Base-by-base conservation (phyloP, 2,329 filamentous ascomycete species). In the Arthrinium phaeospermum region DNA sequence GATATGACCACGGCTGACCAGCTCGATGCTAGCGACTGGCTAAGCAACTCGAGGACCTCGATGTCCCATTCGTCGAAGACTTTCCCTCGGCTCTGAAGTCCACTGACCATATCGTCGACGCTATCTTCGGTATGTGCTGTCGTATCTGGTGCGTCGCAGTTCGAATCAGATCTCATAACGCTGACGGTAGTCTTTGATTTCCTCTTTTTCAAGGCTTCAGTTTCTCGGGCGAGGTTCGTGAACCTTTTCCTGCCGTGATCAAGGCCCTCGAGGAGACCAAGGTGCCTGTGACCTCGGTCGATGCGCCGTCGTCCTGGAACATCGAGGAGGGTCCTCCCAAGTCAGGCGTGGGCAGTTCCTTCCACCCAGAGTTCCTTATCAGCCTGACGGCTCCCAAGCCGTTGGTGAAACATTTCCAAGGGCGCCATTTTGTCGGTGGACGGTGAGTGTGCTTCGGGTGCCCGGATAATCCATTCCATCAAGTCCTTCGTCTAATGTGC, bases 361-460 rank as follows among this genome's bases (percentile, higher is more conserved):
- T 97, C 79, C 91, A 93, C 84, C 96, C 96, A 75, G 86, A 88
- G 46, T 91, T 92, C 27, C 85, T 99, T 72, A 91, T 99, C 76
- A 97, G 94, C 80, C 85, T 99, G 79, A 98, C 96, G 68, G 96
- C 96, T 13, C 95, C 96, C 3, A 99, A 99, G 84, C 96, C 96
- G 8, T 85, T 98, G 73, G 93, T 94, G 8, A 93, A 92, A 81
- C 90, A 91, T 81, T 99, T 98, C 82, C 90, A 86, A 74, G 96
- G 96, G 0, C 90, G 94, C 67, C 96, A 99, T 85, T 99, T 98
- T 79, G 83, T 99, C 71, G 96, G 96, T 10, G 96, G 96, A 71
- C 87, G 94, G 89, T 93, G 84, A 78, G 87, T 83, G 79, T 77
- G 73, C 41, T 73, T 73, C 69, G n/a, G 45, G 51, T 51, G 49